Base-by-base conservation (phyloP, 495 filamentous ascomycete species). In the Podospora comata region DNA sequence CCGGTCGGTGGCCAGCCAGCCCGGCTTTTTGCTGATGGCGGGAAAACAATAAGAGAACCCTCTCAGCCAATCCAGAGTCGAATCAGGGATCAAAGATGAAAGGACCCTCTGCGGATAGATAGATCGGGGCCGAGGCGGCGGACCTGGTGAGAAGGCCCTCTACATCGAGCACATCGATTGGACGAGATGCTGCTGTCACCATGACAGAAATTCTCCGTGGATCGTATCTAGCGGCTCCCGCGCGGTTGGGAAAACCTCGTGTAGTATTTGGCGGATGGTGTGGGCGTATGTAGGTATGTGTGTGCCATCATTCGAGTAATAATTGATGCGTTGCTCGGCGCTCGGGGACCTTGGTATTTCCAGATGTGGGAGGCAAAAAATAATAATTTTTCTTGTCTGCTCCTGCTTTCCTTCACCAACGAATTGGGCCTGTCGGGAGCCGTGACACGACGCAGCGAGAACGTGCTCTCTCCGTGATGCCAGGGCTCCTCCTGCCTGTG, bases 321-420 rank as follows among this genome's bases (percentile, higher is more conserved):
- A 58, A 6, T 58, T 58, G 55, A 58, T 58, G 55, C 55, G 55
- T 20, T 58, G 55, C 55, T 58, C 55, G 55, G 55, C 55, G 55
- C 55, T 58, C 55, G 55, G 55, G n/a, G 55, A 26, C 55, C 55
- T 20, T 1, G 19, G n/a, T 26, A 26, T 15, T 58, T 19, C 55
- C 55, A 26, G 3, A 58, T 58, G 55, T 48, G 55, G 55, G 23
- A 58, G 54, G 54, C 18, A 57, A n/a, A 57, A 57, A 2, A 23
- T 23, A 23, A 23, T 23, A 23, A 23, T 23, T 1, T 23, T 23
- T 23, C 1, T 23, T 23, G 23, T 23, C 23, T 23, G 23, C 23
- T 58, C 18, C 7, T 48, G 9, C 23, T 23, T 48, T 11, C 15
- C 15, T 23, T 23, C 39, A 11, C 39, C 55, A 58, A 58, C 55